These are phyloP conservation scores for Biscutella laevigata DNA, from an alignment of 441 rosid genomes.

Conservation along the genomic window DNA sequence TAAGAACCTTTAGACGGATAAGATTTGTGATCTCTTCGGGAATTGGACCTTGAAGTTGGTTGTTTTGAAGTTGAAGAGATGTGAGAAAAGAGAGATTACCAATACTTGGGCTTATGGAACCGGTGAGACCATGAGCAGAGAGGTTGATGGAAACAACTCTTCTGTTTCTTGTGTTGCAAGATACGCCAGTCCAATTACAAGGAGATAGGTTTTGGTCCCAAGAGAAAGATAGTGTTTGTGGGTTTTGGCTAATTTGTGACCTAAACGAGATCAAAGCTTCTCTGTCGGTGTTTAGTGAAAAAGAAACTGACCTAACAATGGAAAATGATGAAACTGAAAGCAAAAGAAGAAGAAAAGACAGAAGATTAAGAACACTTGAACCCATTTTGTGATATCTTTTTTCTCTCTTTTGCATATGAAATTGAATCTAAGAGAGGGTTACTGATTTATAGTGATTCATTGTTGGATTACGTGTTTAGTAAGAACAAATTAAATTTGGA, in stretches of 20 bases:
- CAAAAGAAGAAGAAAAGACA: neutral
- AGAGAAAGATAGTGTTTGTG: slow-evolving; percentile 25
- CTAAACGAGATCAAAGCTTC: slow-evolving; percentile 35
- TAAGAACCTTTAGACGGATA: slow-evolving; percentile 29
- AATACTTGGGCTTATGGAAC: slow-evolving; percentile 36
- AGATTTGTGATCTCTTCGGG: slow-evolving; percentile 36
- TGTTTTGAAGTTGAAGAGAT: slow-evolving; percentile 39
- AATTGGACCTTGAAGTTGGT: slow-evolving; percentile 32
- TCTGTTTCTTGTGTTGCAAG: slow-evolving; percentile 22
- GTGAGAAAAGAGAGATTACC: slow-evolving; percentile 41
- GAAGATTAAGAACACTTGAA: neutral
- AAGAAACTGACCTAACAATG: slow-evolving; percentile 14
- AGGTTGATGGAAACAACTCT: slow-evolving; percentile 32
- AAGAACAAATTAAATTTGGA: neutral
- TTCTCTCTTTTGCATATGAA: slow-evolving; percentile 5
- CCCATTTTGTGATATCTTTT: neutral
- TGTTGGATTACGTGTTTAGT: slow-evolving; percentile 6
- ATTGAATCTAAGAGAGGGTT: neutral
- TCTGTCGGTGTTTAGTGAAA: slow-evolving; percentile 31
- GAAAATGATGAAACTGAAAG: slow-evolving; percentile 8
- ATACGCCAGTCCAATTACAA: slow-evolving; percentile 44
- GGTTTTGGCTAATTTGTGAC: slow-evolving; percentile 26
- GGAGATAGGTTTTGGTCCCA: slow-evolving; percentile 36
- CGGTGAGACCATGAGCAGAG: slow-evolving; percentile 23
- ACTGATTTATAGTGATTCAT: slow-evolving; percentile 13